Conservation (phyloP, 75 land plant genomes). For the Adiantum capillusveneris region DNA sequence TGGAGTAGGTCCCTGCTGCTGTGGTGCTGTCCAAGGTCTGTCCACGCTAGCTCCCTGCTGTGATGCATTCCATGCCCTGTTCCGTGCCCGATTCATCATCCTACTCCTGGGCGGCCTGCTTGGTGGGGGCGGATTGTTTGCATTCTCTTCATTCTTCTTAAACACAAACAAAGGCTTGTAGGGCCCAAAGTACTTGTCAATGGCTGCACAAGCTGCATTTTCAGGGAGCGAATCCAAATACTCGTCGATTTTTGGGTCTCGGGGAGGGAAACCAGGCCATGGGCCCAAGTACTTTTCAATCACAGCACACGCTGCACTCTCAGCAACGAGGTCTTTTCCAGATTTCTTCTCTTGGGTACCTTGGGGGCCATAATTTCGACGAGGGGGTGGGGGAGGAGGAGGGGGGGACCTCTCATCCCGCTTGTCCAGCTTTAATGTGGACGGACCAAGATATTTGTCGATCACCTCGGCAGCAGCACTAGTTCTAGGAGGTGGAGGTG, state of each 20-base stretch:
- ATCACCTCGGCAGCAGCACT: no score
- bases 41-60: no score
- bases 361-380: neutral
- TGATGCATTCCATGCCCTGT: no score
- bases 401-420: neutral
- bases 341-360: neutral
- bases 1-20: no score
- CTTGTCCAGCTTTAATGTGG: no score
- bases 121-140: no score
- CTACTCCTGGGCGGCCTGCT: no score
- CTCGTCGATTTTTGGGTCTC: slow-evolving; percentile 1
- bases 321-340: neutral
- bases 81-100: no score
- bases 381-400: slow-evolving; percentile 2
- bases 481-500: no score
- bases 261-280: slow-evolving; percentile 3
- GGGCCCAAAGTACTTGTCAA: slow-evolving; percentile 2
- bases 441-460: no score
- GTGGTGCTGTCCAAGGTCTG: no score
- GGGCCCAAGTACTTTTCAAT: slow-evolving; percentile 2
- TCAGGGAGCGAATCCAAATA: neutral
- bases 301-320: slow-evolving; percentile 1
- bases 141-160: neutral
- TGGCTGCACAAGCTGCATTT: slow-evolving; percentile 2
- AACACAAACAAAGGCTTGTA: slow-evolving; percentile 1